Base-by-base conservation (phyloP, 768 basidiomycete species). In the Cystobasidium onofrii region DNA sequence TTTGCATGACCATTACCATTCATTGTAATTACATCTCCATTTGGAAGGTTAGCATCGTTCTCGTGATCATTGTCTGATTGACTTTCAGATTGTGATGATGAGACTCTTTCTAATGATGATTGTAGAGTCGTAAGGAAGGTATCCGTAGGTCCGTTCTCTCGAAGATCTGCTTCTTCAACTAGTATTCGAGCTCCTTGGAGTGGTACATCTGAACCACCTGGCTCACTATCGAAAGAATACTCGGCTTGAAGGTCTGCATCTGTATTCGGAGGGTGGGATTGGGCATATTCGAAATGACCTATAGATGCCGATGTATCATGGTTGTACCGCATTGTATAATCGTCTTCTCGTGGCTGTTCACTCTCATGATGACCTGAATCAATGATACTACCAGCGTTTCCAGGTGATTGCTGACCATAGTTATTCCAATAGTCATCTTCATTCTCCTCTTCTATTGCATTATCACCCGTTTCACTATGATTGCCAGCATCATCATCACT, bases 361-460 rank as follows among this genome's bases (percentile, higher is more conserved):
- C n/a, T 15, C n/a, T 50, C 46, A 20, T 50, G 46, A 50, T 50
- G 46, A 17, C 46, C 46, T 17, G 46, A 50, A 50, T 50, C 46
- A 3, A 50, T 20, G 4, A 50, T 50, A 50, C 46, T 50, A 4
- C 46, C 46, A 50, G 46, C 12, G n/a, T 61, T 39, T 20, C 57
- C 57, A 18, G 13, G 7, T 29, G 57, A 27, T 17, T 20, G 10
- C 39, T 67, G n/a, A 50, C 65, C 65, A 31, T 67, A 67, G 17
- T 29, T 44, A 23, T 41, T 50, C 65, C 65, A 67, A 44, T 67
- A 67, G 27, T 52, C 46, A 27, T 67, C 65, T 23, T 52, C 65
- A 44, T 50, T 20, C 12, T 52, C 44, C 15, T 44, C 44, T 36
- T 52, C 65, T 31, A 39, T 9, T 1, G 36, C 63, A 20, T 27